Base-by-base conservation (phyloP, 139 green algal species). In the Helicosporidium sp. region DNA sequence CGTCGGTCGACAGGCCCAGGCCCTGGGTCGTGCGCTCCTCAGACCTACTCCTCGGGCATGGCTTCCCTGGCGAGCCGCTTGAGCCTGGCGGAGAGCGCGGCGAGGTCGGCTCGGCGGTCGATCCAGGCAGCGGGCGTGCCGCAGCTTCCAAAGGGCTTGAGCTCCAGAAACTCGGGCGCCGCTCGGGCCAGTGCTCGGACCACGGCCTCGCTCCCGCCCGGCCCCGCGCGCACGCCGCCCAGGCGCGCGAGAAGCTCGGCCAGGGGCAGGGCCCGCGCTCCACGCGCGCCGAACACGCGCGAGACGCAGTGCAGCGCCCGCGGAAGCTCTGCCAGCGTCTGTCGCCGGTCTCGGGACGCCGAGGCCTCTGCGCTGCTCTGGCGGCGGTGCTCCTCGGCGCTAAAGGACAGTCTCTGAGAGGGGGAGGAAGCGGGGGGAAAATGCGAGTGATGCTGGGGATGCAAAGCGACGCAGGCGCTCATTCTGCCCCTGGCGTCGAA, bases 51-150 rank as follows among this genome's bases (percentile, higher is more conserved):
- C n/a, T n/a, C n/a, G n/a, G n/a, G n/a, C n/a, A n/a, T n/a, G n/a
- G n/a, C n/a, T n/a, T n/a, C n/a, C n/a, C n/a, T n/a, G 3, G 51
- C 51, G 33, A 51, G 18, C 33, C 3, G 3, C 33, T 28, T 36
- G 18, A 58, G 53, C 24, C 24, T 23, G 1, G 19, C 25, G 35
- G 43, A 36, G 20, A 60, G 16, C 3, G 35, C 45, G 26, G 16
- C 23, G 8, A 4, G 6, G 17, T 60, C 43, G 8, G 25, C 49
- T 17, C n/a, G 4, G 18, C 60, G 40, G 34, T 68, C 40, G 3
- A 61, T 10, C 60, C 60, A 68, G 12, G 62, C 25, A 4, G 60
- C 54, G 16, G 60, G 60, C 20, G 60, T 62, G 41, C 41, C 46
- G 53, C 52, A 55, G 12, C 25, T 17, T n/a, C 59, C 59, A 23